These are phyloP conservation scores for Immersiporthe knoxdaviesiana DNA, from an alignment of 2,329 filamentous ascomycete genomes.

Conservation along the genomic window DNA sequence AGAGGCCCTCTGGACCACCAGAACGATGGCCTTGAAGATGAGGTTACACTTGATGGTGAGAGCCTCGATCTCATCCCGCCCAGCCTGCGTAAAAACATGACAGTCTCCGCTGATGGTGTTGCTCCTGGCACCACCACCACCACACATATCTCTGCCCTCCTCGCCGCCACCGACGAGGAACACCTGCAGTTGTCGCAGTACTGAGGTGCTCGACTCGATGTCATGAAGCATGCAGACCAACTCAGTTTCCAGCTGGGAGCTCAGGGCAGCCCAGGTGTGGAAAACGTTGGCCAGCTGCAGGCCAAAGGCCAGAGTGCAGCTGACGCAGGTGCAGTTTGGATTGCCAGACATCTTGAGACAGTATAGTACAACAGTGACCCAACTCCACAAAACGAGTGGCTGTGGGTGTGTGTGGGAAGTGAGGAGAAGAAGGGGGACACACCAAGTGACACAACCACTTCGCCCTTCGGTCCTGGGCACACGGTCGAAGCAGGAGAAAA, in stretches of 20 bases:
- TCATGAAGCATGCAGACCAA: background rate
- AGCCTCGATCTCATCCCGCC: slow-evolving; percentile 8
- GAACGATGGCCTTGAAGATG: slow-evolving; percentile 20
- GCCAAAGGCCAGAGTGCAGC: slow-evolving; percentile 19
- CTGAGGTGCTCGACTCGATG: slow-evolving; percentile 4
- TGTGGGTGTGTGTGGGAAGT: background rate
- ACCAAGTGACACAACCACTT: background rate
- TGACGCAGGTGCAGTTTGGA: slow-evolving; percentile 7
- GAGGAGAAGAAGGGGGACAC: background rate
- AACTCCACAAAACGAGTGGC: slow-evolving; percentile 2
- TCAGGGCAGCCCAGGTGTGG: background rate
- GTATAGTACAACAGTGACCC: background rate
- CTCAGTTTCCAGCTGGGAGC: background rate
- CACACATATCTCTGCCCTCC: too few relatives aligned
- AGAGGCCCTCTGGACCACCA: slow-evolving; percentile 11
- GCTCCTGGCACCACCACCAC: background rate
- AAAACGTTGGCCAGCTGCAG: slow-evolving; percentile 21
- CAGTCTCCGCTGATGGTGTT: background rate
- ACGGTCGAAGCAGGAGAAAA: background rate
- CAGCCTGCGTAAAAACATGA: slow-evolving; percentile 5
- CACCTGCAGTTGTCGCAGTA: slow-evolving; percentile 16
- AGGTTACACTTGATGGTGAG: slow-evolving; percentile 21
- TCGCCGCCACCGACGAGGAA: background rate
- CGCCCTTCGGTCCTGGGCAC: background rate
- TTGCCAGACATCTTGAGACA: slow-evolving; percentile 5